Conservation (phyloP, 2,329 filamentous ascomycete species). For the Epichloe sp. region DNA sequence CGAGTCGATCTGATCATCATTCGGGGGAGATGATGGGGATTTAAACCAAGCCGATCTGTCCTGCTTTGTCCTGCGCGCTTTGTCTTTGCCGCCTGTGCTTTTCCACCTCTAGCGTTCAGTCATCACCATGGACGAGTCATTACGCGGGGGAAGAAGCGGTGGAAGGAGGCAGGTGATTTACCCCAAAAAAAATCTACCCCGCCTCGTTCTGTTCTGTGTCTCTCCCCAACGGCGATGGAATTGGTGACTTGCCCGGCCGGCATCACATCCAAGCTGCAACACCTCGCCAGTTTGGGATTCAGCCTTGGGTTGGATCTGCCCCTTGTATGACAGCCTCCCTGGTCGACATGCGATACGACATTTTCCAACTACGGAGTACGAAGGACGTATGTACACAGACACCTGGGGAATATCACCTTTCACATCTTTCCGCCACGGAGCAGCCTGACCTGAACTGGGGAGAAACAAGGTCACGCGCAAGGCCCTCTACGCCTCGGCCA, state of each 20-base stretch:
- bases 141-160: too few relatives aligned
- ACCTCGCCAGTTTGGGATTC: too few relatives aligned
- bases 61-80: not conserved
- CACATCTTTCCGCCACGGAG: conserved; percentile 55
- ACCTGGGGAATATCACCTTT: conserved; percentile 35
- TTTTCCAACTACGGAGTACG: too few relatives aligned
- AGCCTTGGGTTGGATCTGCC: conserved; percentile 33
- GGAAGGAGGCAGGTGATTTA: too few relatives aligned
- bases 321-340: conserved; percentile 25
- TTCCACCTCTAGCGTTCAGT: too few relatives aligned
- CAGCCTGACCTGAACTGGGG: conserved; percentile 86
- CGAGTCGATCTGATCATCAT: not conserved
- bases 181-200: conserved; percentile 38
- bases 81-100: too few relatives aligned
- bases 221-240: conserved; percentile 29
- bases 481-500: too few relatives aligned
- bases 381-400: too few relatives aligned
- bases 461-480: conserved; percentile 29
- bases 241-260: conserved; percentile 46
- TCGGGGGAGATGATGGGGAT: not conserved
- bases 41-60: not conserved
- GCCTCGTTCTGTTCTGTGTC: too few relatives aligned
- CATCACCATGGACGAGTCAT: too few relatives aligned
- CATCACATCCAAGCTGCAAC: conserved; percentile 25
- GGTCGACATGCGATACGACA: too few relatives aligned